phyloP scores from a whole-genome alignment of 192 early-diverging fungal genomes.

The Podila clonocystis region DNA sequence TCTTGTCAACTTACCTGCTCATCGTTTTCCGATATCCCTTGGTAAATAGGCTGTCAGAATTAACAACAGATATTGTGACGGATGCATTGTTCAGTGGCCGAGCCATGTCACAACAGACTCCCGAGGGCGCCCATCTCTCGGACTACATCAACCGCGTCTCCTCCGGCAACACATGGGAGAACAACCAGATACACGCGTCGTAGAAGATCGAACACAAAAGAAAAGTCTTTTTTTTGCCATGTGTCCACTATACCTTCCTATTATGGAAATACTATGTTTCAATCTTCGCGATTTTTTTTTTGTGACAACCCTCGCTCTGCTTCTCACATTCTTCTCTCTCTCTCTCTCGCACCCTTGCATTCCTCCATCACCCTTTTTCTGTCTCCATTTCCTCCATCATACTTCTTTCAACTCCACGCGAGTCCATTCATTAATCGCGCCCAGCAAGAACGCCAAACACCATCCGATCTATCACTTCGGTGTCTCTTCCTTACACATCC shows the following conservation, averaged over 20 bases:
- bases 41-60: slow-evolving; percentile 46
- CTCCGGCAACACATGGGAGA: slow-evolving; percentile 23
- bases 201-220: neutral
- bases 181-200: slow-evolving; percentile 1
- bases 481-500: too few species aligned
- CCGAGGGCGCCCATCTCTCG: slow-evolving; percentile 35
- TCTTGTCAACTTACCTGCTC: too few species aligned
- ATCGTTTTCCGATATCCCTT: neutral
- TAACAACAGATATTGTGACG: slow-evolving; percentile 57
- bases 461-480: too few species aligned
- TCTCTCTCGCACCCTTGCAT: too few species aligned
- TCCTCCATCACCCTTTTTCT: too few species aligned
- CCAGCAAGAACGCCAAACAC: too few species aligned
- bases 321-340: too few species aligned
- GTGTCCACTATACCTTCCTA: neutral
- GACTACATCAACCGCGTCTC: slow-evolving; percentile 44
- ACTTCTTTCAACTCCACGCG: too few species aligned
- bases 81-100: slow-evolving; percentile 54
- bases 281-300: neutral
- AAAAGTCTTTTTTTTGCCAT: neutral
- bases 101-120: slow-evolving; percentile 48
- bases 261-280: neutral
- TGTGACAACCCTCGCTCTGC: neutral
- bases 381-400: too few species aligned
- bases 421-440: too few species aligned